Base-by-base conservation (phyloP, 225 moss, liverwort and hornwort species). In the Physcomitrellopsis africana region DNA sequence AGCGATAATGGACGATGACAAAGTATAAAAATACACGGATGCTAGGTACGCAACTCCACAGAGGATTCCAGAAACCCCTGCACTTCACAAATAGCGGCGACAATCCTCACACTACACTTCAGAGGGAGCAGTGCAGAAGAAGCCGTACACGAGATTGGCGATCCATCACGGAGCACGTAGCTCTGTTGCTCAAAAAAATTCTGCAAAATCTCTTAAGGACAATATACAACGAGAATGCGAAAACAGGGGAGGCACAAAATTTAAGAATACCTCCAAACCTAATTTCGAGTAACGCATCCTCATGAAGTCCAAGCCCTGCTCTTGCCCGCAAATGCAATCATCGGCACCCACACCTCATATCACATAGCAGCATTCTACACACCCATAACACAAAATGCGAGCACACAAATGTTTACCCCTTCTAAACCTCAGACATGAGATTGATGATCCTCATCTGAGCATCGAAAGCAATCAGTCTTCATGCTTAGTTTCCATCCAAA, bases 11-110 rank as follows among this genome's bases (percentile, higher is more conserved):
- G 5, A 14, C 48, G 14, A 10, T 22, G 43, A 45, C 23, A 45
- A 60, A 11, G 26, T n/a, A 44, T n/a, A 44, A 43, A 44, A 56
- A 74, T 55, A 43, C 65, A 53, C n/a, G 65, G 51, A 65, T 44
- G 10, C 44, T 44, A 24, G n/a, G 43, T 74, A 29, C 17, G 12
- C 42, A 23, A 74, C 24, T 41, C 17, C 62, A 11, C 2, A 70
- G 15, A 43, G 12, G 16, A 57, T 14, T 47, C n/a, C 47, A 11
- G 5, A 27, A 73, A 11, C 9, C 45, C 8, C 41, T 14, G 19
- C 47, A 49, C 1, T 60, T 32, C 3, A 69, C 43, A 44, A 51
- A 5, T 17, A 37, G 32, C 27, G 15, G 51, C 8, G 14, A 60
- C 8, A 51, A 55, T 26, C 7, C 56, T 51, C 83, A 20, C 13